These are phyloP conservation scores for Paspalum vaginatum DNA, from an alignment of 176 grass and related monocot genomes.

Conservation along the genomic window DNA sequence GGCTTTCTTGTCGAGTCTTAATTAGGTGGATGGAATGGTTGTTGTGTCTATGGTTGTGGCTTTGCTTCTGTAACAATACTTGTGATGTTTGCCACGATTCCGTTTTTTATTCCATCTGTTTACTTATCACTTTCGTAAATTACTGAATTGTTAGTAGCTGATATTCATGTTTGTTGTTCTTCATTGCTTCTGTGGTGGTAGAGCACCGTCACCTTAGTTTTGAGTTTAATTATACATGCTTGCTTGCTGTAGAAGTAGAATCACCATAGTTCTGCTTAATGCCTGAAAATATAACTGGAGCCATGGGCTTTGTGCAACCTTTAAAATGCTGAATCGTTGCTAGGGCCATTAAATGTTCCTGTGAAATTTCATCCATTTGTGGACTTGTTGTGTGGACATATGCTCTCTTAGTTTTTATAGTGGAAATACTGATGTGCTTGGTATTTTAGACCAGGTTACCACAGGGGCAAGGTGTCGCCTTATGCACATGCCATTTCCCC, in stretches of 20 bases:
- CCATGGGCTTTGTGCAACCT: neutral
- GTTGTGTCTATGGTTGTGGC: neutral
- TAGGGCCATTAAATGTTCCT: neutral
- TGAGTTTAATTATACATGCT: neutral
- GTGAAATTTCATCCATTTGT: neutral
- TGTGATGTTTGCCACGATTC: neutral
- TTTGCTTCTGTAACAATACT: constrained; percentile 2
- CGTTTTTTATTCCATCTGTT: neutral
- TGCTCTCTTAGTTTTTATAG: neutral
- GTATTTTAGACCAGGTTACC: neutral
- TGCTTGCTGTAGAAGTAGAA: constrained; percentile 10
- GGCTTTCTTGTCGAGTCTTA: constrained; percentile 2
- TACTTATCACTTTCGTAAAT: neutral
- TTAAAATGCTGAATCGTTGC: neutral
- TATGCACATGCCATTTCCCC: too few species aligned
- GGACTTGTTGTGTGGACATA: neutral
- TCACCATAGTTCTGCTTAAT: neutral
- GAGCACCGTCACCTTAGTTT: neutral
- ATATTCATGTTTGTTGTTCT: neutral
- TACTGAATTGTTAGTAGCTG: neutral
- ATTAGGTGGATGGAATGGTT: neutral
- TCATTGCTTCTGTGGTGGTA: neutral
- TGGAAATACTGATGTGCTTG: constrained; percentile 7
- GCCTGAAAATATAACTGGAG: neutral
- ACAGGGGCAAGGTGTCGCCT: too few species aligned